A percentile compares a stretch with the other conserved stretches of the same genome.
These are phyloP conservation scores for Cordyceps cateniannulata DNA, from an alignment of 2,329 filamentous ascomycete genomes.

Conservation along the genomic window DNA sequence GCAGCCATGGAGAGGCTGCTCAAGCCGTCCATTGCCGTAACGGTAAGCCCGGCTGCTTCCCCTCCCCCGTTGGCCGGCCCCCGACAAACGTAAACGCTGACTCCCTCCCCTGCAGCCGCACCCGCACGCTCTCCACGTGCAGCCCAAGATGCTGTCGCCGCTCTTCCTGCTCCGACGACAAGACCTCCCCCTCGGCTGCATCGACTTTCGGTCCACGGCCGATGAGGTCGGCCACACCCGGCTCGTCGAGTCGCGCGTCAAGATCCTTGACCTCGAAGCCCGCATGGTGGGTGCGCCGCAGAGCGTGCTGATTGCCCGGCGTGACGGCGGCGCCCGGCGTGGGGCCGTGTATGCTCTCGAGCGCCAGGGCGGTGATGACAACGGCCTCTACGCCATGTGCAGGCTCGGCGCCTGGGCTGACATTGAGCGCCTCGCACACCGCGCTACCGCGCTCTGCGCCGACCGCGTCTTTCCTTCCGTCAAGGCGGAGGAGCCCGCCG, in stretches of 20 bases:
- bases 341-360: constrained; percentile 56
- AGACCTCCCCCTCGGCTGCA: constrained; percentile 51
- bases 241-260: constrained; percentile 55
- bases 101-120: constrained; percentile 38
- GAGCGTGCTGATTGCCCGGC: constrained; percentile 55
- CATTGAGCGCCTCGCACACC: constrained; percentile 43
- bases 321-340: constrained; percentile 43
- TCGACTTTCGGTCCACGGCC: constrained; percentile 49
- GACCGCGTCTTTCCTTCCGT: constrained; percentile 23
- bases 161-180: constrained; percentile 58
- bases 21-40: constrained; percentile 44
- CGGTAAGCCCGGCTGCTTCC: constrained; percentile 28
- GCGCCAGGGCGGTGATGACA: constrained; percentile 41
- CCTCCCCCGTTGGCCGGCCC: not conserved
- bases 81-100: not conserved
- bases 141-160: constrained; percentile 51
- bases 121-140: constrained; percentile 44
- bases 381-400: constrained; percentile 60
- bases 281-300: constrained; percentile 49
- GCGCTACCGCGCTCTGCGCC: constrained; percentile 36
- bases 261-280: constrained; percentile 56
- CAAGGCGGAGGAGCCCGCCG: constrained; percentile 14
- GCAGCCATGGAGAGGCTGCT: constrained; percentile 46
- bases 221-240: constrained; percentile 46
- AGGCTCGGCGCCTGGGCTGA: constrained; percentile 62